Evolutionary conservation across 495 filamentous ascomycete genomes (phyloP).

Genomic region (Penicillium herquei): DNA sequence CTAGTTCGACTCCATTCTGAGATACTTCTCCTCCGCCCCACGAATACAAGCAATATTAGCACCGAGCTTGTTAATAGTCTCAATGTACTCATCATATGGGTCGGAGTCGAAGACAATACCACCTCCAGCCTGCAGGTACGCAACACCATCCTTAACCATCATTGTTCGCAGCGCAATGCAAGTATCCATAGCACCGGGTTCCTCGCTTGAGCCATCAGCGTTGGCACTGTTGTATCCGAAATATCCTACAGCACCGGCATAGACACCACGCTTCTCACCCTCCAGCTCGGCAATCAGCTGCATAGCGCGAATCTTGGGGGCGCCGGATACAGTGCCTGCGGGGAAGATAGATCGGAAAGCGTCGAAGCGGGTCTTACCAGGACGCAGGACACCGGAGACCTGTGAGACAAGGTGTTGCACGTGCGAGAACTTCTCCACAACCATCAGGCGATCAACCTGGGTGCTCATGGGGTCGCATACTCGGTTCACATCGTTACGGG

Average conservation of each 20-base stretch:
- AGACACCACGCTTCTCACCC: conserved; percentile 88
- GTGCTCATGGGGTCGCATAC: conserved; percentile 90
- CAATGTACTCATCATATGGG: conserved; percentile 88
- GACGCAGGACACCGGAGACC: conserved; percentile 81
- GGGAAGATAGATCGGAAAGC: conserved; percentile 96
- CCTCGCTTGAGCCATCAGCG: conserved; percentile 35
- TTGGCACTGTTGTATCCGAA: conserved; percentile 45
- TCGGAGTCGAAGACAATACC: conserved; percentile 97
- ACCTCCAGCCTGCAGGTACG: conserved; percentile 93
- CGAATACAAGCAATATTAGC: conserved; percentile 86
- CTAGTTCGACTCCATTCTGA: conserved; percentile 41
- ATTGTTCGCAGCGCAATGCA: conserved; percentile 98
- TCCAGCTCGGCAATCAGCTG: conserved; percentile 94
- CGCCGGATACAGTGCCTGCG: conserved; percentile 88
- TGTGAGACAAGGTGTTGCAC: conserved; percentile 97
- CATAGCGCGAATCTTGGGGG: conserved; percentile 96
- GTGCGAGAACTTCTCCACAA: conserved; percentile 92
- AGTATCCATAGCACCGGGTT: conserved; percentile 92
- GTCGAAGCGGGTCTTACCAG: conserved; percentile 86
- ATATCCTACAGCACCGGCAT: conserved; percentile 96
- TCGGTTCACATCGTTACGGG: conserved; percentile 93
- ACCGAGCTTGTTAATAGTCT: conserved; percentile 95
- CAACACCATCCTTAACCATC: conserved; percentile 86
- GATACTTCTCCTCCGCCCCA: conserved; percentile 75
- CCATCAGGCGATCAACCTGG: conserved; percentile 89